Evolutionary conservation across 352 stramenopile species (phyloP), one percentile per base, ranked within the genome.

Genomic region (Blastocystis hominis): DNA sequence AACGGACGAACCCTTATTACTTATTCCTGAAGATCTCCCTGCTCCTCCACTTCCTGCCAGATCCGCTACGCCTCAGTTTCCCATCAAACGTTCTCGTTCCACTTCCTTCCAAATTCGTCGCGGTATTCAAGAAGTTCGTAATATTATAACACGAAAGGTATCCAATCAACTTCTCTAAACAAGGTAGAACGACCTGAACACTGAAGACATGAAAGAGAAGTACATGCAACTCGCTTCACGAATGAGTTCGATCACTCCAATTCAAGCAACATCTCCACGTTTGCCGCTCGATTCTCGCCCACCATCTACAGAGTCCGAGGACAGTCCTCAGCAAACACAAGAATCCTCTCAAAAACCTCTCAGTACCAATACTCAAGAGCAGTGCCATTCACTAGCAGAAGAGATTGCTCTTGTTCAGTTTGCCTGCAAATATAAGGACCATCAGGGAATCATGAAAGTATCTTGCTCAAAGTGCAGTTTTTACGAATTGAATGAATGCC

Each of bases 391-490:
- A 34, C 6, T 34, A 38, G 53, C 9, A 64, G 34, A 50, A 9
- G 72, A 84, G 68, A 66, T 42, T 53, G 30, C 68, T 40, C 10
- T 84, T 17, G 24, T 84, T 47, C 72, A 53, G 17, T 84, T 84
- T 64, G 50, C 50, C 17, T 84, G 72, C 1, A 0, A 47, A 17
- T 36, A 17, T n/a, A 55, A 13, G 17, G n/a, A 77, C 9, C 36
- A 20, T 10, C 34, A 68, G 38, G 72, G 72, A n/a, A 34, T 66
- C 68, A 34, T 84, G 24, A 53, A 84, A 50, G 72, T 66, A 2
- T 68, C 53, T 44, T 15, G 40, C 20, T 54, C 3, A 7, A 38
- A 84, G 38, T 46, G 38, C 44, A 53, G 50, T 20, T 84, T 54
- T 53, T 53, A 84, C 46, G 72, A 53, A 5, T 68, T 17, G 4